Percentiles rank a stretch among this genome's conserved stretches.
Evolutionary conservation across 2,329 filamentous ascomycete species (phyloP).

Genomic region (Orbilia quercus): DNA sequence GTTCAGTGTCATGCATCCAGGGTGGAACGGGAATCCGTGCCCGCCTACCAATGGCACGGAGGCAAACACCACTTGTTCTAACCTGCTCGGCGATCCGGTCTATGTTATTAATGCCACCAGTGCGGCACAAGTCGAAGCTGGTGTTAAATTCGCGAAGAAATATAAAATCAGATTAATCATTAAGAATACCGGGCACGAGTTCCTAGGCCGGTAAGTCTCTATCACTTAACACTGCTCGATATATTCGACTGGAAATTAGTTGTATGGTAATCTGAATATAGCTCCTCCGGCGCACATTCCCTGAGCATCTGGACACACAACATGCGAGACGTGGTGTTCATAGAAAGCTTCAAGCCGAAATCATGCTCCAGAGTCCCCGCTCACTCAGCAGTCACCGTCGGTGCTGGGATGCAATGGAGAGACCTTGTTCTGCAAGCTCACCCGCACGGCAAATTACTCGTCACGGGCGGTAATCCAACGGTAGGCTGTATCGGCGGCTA

Average conservation of each 20-base stretch:
- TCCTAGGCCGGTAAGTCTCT: constrained; percentile 60
- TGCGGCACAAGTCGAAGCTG: constrained; percentile 62
- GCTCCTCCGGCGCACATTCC: constrained; percentile 61
- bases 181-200: constrained; percentile 63
- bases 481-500: constrained; percentile 61
- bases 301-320: constrained; percentile 62
- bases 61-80: constrained; percentile 61
- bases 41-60: constrained; percentile 62
- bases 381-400: constrained; percentile 61
- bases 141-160: constrained; percentile 62
- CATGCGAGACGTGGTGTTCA: constrained; percentile 60
- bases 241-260: background rate
- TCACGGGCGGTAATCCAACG: constrained; percentile 61
- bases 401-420: constrained; percentile 62
- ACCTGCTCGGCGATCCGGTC: constrained; percentile 58
- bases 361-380: constrained; percentile 25
- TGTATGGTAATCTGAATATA: background rate
- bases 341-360: constrained; percentile 60
- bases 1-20: constrained; percentile 51
- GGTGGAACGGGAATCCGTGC: constrained; percentile 64
- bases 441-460: constrained; percentile 62
- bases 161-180: constrained; percentile 62
- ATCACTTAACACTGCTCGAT: background rate
- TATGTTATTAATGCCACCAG: constrained; percentile 63
- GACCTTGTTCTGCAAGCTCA: constrained; percentile 62